Conservation (phyloP, 2,329 filamentous ascomycete genomes). For the Ceratocystis eucalypticola region DNA sequence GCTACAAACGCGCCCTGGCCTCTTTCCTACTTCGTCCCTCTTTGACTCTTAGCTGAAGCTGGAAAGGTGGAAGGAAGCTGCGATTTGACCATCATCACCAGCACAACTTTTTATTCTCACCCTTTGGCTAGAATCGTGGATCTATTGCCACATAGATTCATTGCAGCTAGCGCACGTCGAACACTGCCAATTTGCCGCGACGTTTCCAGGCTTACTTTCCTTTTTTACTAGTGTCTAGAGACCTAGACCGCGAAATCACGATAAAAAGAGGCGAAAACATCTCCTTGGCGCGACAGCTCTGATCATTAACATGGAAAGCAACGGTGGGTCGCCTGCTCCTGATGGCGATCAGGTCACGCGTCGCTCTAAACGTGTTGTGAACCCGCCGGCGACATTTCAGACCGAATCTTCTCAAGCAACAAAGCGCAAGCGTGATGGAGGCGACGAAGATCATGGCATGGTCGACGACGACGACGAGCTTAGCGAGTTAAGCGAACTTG, state of each 20-base stretch:
- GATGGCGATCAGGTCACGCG: conserved; percentile 38
- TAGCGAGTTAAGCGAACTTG: conserved; percentile 23
- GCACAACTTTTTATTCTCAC: not conserved
- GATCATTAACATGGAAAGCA: conserved; percentile 33
- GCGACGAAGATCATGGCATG: conserved; percentile 35
- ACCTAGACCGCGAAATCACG: not conserved
- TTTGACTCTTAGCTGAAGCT: not conserved
- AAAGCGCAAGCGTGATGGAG: conserved; percentile 46
- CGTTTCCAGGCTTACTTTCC: not conserved
- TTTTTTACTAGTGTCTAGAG: not conserved
- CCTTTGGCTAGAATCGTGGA: not conserved
- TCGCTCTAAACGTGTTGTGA: conserved; percentile 55
- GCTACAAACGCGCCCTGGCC: conserved; percentile 18
- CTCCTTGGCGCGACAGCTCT: not conserved
- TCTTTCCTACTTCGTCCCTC: conserved; percentile 2
- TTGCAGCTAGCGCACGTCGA: not conserved
- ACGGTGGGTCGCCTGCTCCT: conserved; percentile 39
- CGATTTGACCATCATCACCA: not conserved
- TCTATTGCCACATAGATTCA: not conserved
- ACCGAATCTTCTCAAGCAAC: conserved; percentile 34
- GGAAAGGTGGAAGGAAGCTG: not conserved
- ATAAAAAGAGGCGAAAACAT: not conserved
- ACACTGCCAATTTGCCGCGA: not conserved
- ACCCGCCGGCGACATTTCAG: conserved; percentile 44
- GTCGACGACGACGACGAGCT: conserved; percentile 29